A percentile compares a stretch with the other conserved stretches of the same genome.
Conservation (phyloP, 345 rosid species). For the Heritiera fomes region DNA sequence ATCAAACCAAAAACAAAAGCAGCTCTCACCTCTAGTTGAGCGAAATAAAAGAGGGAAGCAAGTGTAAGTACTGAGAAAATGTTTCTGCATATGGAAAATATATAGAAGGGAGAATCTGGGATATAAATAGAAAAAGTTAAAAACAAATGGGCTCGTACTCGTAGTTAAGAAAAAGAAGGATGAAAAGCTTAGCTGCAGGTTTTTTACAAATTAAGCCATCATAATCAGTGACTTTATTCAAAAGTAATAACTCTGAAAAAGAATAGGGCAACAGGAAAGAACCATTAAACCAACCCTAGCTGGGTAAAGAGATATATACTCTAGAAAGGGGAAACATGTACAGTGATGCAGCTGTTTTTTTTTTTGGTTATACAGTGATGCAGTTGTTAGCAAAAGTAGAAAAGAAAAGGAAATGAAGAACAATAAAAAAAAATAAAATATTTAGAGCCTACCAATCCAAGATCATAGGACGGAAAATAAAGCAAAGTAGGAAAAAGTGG, state of each 20-base stretch:
- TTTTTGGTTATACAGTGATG: background rate
- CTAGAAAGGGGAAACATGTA: background rate
- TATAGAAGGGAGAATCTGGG: background rate
- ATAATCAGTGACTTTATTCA: background rate
- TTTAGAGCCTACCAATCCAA: constrained; percentile 6
- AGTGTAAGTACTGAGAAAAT: background rate
- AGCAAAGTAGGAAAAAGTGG: background rate
- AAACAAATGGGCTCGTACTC: background rate
- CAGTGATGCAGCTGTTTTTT: background rate
- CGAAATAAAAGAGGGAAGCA: constrained; percentile 8
- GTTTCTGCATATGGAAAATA: constrained; percentile 9
- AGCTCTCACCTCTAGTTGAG: constrained; percentile 4
- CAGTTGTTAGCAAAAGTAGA: background rate
- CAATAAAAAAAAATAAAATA: background rate
- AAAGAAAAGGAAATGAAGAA: background rate
- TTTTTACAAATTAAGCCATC: background rate
- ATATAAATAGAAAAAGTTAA: background rate
- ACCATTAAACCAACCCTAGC: constrained; percentile 18
- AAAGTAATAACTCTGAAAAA: background rate
- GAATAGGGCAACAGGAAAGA: background rate
- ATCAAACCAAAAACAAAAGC: background rate
- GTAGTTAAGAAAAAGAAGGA: background rate
- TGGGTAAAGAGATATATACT: no score
- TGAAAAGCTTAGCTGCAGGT: background rate
- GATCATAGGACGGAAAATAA: constrained; percentile 10